phyloP scores from a whole-genome alignment of 1,139 yeast genomes.

The Yamadazyma kanchanaburiensis region DNA sequence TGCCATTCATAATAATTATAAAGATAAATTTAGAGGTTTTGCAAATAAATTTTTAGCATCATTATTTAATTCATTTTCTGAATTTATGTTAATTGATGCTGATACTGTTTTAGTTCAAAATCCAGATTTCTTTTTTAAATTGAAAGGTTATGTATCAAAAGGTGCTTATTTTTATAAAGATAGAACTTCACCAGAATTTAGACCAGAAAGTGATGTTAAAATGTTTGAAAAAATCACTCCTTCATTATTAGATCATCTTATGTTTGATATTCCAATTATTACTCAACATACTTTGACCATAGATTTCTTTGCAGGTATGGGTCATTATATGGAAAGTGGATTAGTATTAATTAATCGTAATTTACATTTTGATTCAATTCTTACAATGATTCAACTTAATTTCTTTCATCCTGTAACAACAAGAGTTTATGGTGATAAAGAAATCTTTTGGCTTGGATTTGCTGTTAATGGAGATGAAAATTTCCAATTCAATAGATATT shows the following conservation, averaged over 20 bases:
- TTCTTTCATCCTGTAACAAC: slow-evolving; percentile 21
- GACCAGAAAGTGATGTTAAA: slow-evolving; percentile 21
- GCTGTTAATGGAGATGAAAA: slow-evolving; percentile 31
- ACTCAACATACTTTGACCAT: slow-evolving; percentile 19
- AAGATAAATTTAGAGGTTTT: slow-evolving; percentile 22
- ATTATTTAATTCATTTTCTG: slow-evolving; percentile 33
- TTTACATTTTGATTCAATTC: slow-evolving; percentile 25
- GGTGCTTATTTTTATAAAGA: slow-evolving; percentile 35
- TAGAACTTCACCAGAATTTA: slow-evolving; percentile 25
- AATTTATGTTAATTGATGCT: slow-evolving; percentile 32
- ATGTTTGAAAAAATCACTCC: slow-evolving; percentile 28
- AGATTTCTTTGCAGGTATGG: slow-evolving; percentile 27
- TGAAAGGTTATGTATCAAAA: slow-evolving; percentile 19
- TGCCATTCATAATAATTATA: slow-evolving; percentile 23
- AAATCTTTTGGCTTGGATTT: slow-evolving; percentile 33
- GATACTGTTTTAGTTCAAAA: slow-evolving; percentile 29
- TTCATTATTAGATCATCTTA: slow-evolving; percentile 22
- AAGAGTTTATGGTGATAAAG: slow-evolving; percentile 33
- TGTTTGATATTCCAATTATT: slow-evolving; percentile 30
- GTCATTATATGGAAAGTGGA: slow-evolving; percentile 33
- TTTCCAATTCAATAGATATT: slow-evolving; percentile 24
- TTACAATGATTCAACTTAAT: slow-evolving; percentile 28
- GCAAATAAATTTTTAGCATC: slow-evolving; percentile 32
- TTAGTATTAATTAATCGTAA: slow-evolving; percentile 25
- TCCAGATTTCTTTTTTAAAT: slow-evolving; percentile 27